Conservation (phyloP, 2,329 filamentous ascomycete genomes). For the Fusarium caatingaense region DNA sequence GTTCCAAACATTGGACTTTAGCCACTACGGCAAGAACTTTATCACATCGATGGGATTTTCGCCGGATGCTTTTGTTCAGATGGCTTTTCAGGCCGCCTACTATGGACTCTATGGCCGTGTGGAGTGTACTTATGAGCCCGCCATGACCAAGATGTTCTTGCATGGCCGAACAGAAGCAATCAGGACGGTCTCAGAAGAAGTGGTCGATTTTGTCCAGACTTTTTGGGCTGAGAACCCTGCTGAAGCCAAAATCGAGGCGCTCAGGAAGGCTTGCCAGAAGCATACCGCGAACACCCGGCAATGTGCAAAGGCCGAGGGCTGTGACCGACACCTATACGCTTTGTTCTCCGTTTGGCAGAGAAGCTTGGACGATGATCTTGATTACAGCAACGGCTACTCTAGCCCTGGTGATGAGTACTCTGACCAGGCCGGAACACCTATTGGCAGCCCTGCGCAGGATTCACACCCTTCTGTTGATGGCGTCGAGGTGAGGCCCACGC, state of each 20-base stretch:
- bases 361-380: slow-evolving; percentile 75
- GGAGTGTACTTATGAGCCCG: slow-evolving; percentile 96
- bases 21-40: slow-evolving; percentile 93
- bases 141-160: slow-evolving; percentile 95
- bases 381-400: slow-evolving; percentile 71
- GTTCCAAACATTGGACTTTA: slow-evolving; percentile 91
- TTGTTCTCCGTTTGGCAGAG: slow-evolving; percentile 96
- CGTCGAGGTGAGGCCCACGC: slow-evolving; percentile 51
- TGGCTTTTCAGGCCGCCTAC: slow-evolving; percentile 98
- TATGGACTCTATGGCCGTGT: slow-evolving; percentile 95
- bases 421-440: slow-evolving; percentile 56
- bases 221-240: slow-evolving; percentile 95
- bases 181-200: slow-evolving; percentile 83
- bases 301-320: slow-evolving; percentile 89
- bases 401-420: slow-evolving; percentile 67
- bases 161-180: slow-evolving; percentile 97
- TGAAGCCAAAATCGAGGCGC: slow-evolving; percentile 84
- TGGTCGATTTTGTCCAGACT: slow-evolving; percentile 87
- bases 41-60: slow-evolving; percentile 98
- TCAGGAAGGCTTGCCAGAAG: slow-evolving; percentile 84
- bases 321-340: slow-evolving; percentile 93
- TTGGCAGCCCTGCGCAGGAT: slow-evolving; percentile 65
- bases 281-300: slow-evolving; percentile 84
- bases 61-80: slow-evolving; percentile 96
- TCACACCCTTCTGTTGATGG: slow-evolving; percentile 55